Evolutionary conservation across 1,284 basidiomycete genomes (phyloP), one percentile per base, ranked within the genome.

Genomic region (Ustilago nuda): DNA sequence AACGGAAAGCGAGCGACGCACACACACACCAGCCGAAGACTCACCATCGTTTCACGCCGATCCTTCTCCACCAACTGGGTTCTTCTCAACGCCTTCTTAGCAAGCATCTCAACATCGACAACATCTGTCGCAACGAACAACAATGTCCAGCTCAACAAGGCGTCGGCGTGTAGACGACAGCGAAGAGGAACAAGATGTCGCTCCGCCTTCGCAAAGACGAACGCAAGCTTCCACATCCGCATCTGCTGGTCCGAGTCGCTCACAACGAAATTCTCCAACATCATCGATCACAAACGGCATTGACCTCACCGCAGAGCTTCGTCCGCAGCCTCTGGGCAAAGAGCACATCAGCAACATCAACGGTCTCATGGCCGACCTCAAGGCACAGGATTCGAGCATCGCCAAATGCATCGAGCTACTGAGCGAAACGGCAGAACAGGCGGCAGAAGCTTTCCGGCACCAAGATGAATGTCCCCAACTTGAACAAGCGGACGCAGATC

Each of bases 391-490:
- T 23, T 8, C 43, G 5, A 56, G 30, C 48, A 51, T 78, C 11
- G 23, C 17, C 4, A 60, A 61, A 11, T 64, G 66, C 57, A 74
- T 78, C 51, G 57, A 65, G 33, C 58, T 71, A 13, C 76, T 78
- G 54, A 57, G 59, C 45, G 76, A 78, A 11, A 74, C 76, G 6
- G 64, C 67, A 39, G 72, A 70, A 27, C 71, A 74, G 30, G 50
- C 58, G 3, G 76, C 76, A 8, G 76, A 78, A 52, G 72, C 67
- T 2, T 71, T 65, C 23, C 51, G 61, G 5, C 13, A 37, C 0
- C 60, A 70, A 1, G 56, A 66, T 30, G 58, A 63, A 9, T 65
- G 62, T 50, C 36, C n/a, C 5, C 67, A 79, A 33, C 59, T 82
- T 8, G 37, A 53, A 4, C 57, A 65, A 17, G 64, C 78, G n/a